phyloP scores from a whole-genome alignment of 75 land plant species.

The Isoetes taiwanensis region DNA sequence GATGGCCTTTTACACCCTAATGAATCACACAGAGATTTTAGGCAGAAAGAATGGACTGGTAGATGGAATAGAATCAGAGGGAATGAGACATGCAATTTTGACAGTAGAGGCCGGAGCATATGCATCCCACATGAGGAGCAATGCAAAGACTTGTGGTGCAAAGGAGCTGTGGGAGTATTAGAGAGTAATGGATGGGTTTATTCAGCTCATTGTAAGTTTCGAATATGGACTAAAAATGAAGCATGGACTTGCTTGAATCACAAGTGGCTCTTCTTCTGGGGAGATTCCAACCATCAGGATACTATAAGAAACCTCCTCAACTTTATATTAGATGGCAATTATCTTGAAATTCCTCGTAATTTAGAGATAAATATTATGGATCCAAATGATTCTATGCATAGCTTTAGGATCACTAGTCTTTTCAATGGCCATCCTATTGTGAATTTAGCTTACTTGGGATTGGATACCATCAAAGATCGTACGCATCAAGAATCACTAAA shows the following conservation, averaged over 20 bases:
- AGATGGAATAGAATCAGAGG: no score
- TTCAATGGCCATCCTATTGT: conserved; percentile 76
- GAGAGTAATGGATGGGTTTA: conserved; percentile 97
- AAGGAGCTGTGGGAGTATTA: conserved; percentile 35
- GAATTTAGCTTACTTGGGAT: conserved; percentile 34
- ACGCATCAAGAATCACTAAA: conserved; percentile 29
- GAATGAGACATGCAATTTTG: no score
- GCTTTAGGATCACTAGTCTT: conserved; percentile 51
- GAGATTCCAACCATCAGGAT: conserved; percentile 85
- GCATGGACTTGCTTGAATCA: conserved; percentile 66
- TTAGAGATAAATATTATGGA: no score
- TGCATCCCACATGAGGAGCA: no score
- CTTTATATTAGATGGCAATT: conserved; percentile 34
- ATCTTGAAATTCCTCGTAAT: conserved; percentile 26
- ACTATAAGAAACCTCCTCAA: conserved; percentile 66
- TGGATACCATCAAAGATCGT: conserved; percentile 36
- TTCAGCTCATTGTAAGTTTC: conserved; percentile 67
- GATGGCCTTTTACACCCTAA: no score
- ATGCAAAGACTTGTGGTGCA: conserved; percentile 59
- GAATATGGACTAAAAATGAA: conserved; percentile 22
- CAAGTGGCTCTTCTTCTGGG: conserved; percentile 90
- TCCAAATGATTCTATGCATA: no score
- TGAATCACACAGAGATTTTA: neutral
- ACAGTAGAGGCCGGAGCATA: no score
- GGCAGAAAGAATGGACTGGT: neutral